Evolutionary conservation across 2,329 filamentous ascomycete genomes (phyloP).

Genomic region (Emmonsia crescens): DNA sequence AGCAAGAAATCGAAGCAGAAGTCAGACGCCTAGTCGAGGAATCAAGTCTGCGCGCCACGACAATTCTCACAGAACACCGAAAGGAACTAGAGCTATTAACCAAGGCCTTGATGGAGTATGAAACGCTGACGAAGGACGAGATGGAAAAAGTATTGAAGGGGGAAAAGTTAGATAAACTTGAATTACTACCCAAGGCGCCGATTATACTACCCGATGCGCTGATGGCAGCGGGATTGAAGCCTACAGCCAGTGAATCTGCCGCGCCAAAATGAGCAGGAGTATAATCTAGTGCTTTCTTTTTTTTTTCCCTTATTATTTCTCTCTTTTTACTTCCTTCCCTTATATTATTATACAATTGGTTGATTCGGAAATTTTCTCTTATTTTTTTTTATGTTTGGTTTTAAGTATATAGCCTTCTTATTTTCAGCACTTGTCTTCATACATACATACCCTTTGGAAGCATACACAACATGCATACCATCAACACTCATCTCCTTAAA

Average conservation of each 20-base stretch:
- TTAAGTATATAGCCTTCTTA: neutral
- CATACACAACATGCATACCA: neutral
- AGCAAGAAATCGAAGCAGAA: slow-evolving; percentile 75
- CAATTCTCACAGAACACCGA: slow-evolving; percentile 61
- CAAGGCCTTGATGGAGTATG: slow-evolving; percentile 83
- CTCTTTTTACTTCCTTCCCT: neutral
- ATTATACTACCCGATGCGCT: slow-evolving; percentile 56
- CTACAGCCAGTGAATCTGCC: slow-evolving; percentile 17
- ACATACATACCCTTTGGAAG: neutral
- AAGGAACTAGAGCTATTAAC: slow-evolving; percentile 81
- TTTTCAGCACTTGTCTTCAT: neutral
- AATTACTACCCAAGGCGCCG: slow-evolving; percentile 39
- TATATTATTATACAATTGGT: neutral
- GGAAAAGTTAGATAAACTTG: slow-evolving; percentile 63
- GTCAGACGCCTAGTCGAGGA: slow-evolving; percentile 78
- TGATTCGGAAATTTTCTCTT: neutral
- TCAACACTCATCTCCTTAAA: neutral
- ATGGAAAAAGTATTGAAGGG: slow-evolving; percentile 83
- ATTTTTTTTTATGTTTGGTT: neutral
- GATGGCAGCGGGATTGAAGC: slow-evolving; percentile 15
- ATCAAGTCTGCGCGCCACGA: slow-evolving; percentile 60
- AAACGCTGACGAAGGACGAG: slow-evolving; percentile 80
- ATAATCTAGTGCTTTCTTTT: neutral
- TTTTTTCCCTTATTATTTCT: neutral
- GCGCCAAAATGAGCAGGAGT: slow-evolving; percentile 10